phyloP scores from a whole-genome alignment of 106 monocot genomes.

The Gastrodia elata region DNA sequence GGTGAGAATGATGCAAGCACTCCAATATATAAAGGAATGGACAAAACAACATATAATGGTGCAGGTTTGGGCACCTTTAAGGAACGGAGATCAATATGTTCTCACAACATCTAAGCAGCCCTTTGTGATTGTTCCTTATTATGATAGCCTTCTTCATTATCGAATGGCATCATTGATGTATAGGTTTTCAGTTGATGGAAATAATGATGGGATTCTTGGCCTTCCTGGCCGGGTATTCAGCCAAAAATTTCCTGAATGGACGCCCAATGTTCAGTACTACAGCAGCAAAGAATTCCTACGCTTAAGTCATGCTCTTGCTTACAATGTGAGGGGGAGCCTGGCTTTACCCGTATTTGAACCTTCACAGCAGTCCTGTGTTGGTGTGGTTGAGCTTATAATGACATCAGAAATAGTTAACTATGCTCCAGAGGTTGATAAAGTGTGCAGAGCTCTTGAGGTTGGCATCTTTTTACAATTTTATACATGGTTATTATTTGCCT shows the following conservation, averaged over 20 bases:
- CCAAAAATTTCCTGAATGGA: constrained; percentile 70
- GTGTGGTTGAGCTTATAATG: constrained; percentile 85
- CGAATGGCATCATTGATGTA: constrained; percentile 55
- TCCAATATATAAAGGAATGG: constrained; percentile 61
- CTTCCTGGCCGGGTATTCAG: constrained; percentile 76
- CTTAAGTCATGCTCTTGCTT: constrained; percentile 53
- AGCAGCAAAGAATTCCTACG: constrained; percentile 66
- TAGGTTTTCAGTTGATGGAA: constrained; percentile 53
- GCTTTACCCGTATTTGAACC: constrained; percentile 78
- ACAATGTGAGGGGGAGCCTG: constrained; percentile 56
- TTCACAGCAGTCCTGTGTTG: constrained; percentile 48
- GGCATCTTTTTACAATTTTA: constrained; percentile 8
- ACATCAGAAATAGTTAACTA: constrained; percentile 76
- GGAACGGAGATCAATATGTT: constrained; percentile 33
- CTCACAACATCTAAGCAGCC: constrained; percentile 87
- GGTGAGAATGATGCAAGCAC: constrained; percentile 62
- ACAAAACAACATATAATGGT: constrained; percentile 52
- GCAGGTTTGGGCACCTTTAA: constrained; percentile 92
- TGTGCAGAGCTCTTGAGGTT: constrained; percentile 96
- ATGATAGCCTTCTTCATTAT: constrained; percentile 46
- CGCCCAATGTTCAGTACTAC: constrained; percentile 83
- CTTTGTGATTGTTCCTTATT: constrained; percentile 52
- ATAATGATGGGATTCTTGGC: constrained; percentile 41
- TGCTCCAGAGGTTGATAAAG: constrained; percentile 74
- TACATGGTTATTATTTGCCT: not conserved